These are phyloP conservation scores for Glycine soja DNA, from an alignment of 306 rosid genomes.

Conservation along the genomic window DNA sequence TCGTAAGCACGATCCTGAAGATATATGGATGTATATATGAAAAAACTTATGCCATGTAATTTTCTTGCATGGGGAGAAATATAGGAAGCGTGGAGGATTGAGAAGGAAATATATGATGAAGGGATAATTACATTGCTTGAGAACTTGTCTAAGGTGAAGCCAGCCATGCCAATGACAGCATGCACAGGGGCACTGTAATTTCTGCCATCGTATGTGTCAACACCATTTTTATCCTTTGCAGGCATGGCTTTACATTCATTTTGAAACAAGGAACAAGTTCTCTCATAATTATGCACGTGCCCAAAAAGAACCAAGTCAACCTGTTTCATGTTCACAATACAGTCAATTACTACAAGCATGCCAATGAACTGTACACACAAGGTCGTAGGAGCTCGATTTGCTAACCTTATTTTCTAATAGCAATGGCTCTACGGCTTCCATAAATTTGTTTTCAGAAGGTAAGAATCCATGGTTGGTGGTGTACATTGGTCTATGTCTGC, in stretches of 20 bases:
- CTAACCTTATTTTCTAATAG: slow-evolving; percentile 65
- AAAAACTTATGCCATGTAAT: not conserved
- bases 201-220: slow-evolving; percentile 69
- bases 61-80: not conserved
- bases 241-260: slow-evolving; percentile 67
- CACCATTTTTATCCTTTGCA: slow-evolving; percentile 59
- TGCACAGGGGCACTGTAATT: slow-evolving; percentile 88
- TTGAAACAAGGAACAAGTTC: slow-evolving; percentile 73
- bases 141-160: slow-evolving; percentile 73
- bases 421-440: slow-evolving; percentile 70
- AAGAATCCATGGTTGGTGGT: slow-evolving; percentile 43
- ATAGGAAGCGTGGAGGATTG: not conserved
- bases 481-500: slow-evolving; percentile 96
- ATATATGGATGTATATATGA: not conserved
- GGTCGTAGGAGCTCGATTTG: not conserved
- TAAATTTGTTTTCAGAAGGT: slow-evolving; percentile 53
- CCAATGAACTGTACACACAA: not conserved
- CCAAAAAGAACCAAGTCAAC: slow-evolving; percentile 83
- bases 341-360: not conserved
- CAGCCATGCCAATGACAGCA: slow-evolving; percentile 87
- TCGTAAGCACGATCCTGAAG: not conserved
- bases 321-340: slow-evolving; percentile 51
- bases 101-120: slow-evolving; percentile 23
- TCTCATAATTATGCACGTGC: slow-evolving; percentile 88
- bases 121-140: slow-evolving; percentile 51